phyloP scores from a whole-genome alignment of 2,329 filamentous ascomycete species.

The Verticillium klebahnii region DNA sequence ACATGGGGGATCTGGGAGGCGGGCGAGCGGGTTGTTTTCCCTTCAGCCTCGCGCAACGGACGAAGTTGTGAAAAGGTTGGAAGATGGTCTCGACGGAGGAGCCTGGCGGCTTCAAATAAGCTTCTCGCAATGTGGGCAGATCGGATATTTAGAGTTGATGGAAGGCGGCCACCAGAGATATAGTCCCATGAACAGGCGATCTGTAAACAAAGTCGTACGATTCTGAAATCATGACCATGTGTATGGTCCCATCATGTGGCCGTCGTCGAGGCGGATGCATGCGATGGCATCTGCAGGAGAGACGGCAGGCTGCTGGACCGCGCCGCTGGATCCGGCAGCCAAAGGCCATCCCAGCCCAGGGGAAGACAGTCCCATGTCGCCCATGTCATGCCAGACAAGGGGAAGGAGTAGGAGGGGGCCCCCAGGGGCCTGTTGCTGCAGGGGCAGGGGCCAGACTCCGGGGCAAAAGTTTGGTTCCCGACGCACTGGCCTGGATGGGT shows the following conservation, averaged over 20 bases:
- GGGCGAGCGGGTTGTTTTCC: not conserved
- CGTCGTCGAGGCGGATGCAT: not conserved
- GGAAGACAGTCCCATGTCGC: not conserved
- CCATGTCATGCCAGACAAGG: not conserved
- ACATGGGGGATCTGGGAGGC: not conserved
- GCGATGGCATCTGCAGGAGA: not conserved
- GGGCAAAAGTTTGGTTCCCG: not conserved
- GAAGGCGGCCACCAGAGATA: not conserved
- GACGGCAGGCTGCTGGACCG: not conserved
- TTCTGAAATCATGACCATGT: conserved; percentile 8
- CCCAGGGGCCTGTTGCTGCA: not conserved
- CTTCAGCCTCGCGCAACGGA: conserved; percentile 8
- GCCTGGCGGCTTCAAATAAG: conserved; percentile 8
- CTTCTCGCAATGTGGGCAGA: not conserved
- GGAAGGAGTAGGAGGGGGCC: not conserved
- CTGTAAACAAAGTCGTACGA: conserved; percentile 14
- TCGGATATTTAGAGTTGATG: conserved; percentile 6
- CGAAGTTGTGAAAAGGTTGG: conserved; percentile 8
- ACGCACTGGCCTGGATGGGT: not conserved
- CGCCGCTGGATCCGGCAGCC: not conserved
- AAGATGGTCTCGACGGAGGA: conserved; percentile 2
- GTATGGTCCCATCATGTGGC: conserved; percentile 10
- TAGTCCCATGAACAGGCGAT: conserved; percentile 12
- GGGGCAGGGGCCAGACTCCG: not conserved
- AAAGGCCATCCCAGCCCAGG: not conserved